Base-by-base conservation (phyloP, 2,329 filamentous ascomycete genomes). In the Colletotrichum falcatum region DNA sequence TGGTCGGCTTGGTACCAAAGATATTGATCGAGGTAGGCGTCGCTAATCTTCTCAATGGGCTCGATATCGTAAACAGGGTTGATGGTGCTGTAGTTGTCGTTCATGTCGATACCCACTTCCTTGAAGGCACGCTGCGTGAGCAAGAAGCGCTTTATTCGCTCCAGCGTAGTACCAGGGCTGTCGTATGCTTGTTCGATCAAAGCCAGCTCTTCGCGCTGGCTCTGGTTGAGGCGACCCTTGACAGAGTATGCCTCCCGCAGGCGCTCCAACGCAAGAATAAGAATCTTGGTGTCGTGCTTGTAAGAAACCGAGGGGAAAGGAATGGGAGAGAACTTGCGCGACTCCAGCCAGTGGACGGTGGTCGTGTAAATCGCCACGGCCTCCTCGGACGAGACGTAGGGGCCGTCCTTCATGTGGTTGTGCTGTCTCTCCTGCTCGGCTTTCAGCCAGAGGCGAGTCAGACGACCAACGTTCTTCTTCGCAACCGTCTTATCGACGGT, bases 21-120 rank as follows among this genome's bases (percentile, higher is more conserved):
- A 77, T 99, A 99, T 78, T 99, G 97, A 77, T 99, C 96, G 59
- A 99, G 89, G 77, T 99, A 99, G 3, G 96, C 97, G 82, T 99
- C 96, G 48, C 95, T 99, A 76, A 99, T 99, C 85, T 99, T 99
- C 85, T 99, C 96, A 70, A 99, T 98, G 0, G 96, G 96, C 82
- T 99, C 97, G 71, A 99, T 96, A 75, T 99, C 96, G 79, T 99
- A 99, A 1, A 99, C 96, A 0, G 96, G 97, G 78, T 99, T 99
- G 85, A 99, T 99, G 23, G 94, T 95, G 85, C 91, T 98, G 84
- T 99, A 99, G 78, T 99, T 99, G 83, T 99, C 96, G 80, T 99
- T 99, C 96, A 99, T 99, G 79, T 99, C 96, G 75, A 99, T 99
- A 65, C 95, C 96, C 54, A 99, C 96, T 82, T 99, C 96, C 83